Evolutionary conservation across 2,329 filamentous ascomycete genomes (phyloP), one percentile per base, ranked within the genome.

Genomic region (Xylariales sp.): DNA sequence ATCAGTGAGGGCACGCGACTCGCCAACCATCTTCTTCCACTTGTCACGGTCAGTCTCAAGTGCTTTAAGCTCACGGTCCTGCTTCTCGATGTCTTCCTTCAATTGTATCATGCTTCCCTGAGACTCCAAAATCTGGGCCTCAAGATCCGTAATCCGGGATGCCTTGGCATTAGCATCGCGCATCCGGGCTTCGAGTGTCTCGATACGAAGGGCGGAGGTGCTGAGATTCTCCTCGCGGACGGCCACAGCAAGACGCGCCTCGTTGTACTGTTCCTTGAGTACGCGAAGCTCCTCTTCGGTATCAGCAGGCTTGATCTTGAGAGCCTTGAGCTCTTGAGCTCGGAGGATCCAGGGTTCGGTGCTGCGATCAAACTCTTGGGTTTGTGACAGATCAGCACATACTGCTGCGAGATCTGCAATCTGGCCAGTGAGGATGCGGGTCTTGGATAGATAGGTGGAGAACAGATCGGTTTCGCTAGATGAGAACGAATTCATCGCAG

Each of bases 131-230:
- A 85, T 68, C 50, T 72, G 66, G 23, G 63, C 63, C 58, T 88
- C 83, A 11, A 88, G 69, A 38, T 80, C 78, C 15, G 69, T 68
- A 48, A 88, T 85, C 37, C 74, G 74, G 35, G 81, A 78, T 12
- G 85, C 79, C 62, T 91, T 90, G 56, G 85, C 81, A 47, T 81
- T 80, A 5, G 87, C 86, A 54, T 94, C 89, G 41, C 83, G 81
- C 82, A 93, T 90, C 40, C 88, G 76, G 6, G 87, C 86, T 60
- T 95, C 87, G 25, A 97, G 79, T 28, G 93, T 87, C 62, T 96
- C 91, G 49, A 96, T 95, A 61, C 93, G 90, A 49, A 96, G 84
- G n/a, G 83, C 78, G 17, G 87, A 76, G 41, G 94, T 91, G 59
- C 94, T 89, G 37, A 95, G 78, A 24, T 83, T 82, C 57, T 90